Evolutionary conservation across 1,284 basidiomycete genomes (phyloP), one percentile per base, ranked within the genome.

Genomic region (Sporisorium scitamineum): DNA sequence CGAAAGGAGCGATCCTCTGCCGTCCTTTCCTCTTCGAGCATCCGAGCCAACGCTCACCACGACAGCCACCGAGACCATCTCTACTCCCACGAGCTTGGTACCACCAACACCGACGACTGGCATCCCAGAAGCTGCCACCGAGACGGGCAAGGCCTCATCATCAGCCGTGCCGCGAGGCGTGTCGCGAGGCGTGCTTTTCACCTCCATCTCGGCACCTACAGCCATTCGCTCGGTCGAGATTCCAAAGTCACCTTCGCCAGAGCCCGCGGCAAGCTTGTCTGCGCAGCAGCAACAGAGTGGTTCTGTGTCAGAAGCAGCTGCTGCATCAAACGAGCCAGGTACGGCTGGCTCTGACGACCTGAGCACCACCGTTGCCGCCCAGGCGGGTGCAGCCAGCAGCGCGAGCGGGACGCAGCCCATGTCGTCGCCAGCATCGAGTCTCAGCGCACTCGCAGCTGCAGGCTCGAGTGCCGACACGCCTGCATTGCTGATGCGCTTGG

Each of bases 181-280:
- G 39, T 60, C 69, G 9, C 54, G 69, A 51, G 59, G 59, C 26
- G 44, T 71, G 47, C 52, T 78, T 2, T 78, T 78, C 37, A 72
- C 71, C 5, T 78, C 75, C 20, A 68, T 75, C 41, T 68, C 71
- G 29, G 75, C 75, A 13, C 75, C 75, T 0, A 78, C 75, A 6
- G 78, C 76, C 10, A 75, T 81, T 26, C 75, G 78, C 31, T 76
- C 78, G n/a, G 78, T 80, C 18, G 68, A 78, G 47, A 81, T 81
- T 20, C 80, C 80, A 14, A 72, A 73, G 39, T 81, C 80, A 47
- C 80, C 80, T n/a, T 77, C 76, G 52, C 75, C 75, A 14, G 73
- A 70, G 44, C 64, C 64, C 44, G 47, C 48, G 3, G 22, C 51
- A 3, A 13, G 47, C 22, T 39, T 39, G 26, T 50, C 52, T 0